Conservation (phyloP, 2,329 filamentous ascomycete species). For the Stachybotrys elegans region DNA sequence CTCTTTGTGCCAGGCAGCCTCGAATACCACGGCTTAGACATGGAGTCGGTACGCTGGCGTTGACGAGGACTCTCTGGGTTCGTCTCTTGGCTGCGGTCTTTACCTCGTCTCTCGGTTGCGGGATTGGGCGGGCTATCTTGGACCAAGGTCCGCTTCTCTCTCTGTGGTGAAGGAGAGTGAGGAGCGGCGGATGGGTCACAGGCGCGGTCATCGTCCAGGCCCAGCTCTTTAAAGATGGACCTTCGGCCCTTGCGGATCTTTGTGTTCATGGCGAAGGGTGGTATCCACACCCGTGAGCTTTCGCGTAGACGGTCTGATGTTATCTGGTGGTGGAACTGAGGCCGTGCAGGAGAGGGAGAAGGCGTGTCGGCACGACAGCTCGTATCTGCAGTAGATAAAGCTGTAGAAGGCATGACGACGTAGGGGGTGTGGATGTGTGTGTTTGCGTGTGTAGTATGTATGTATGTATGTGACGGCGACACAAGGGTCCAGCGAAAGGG, state of each 20-base stretch:
- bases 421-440: not conserved
- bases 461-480: no score
- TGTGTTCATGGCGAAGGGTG: conserved; percentile 34
- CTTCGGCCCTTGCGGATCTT: conserved; percentile 45
- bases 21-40: conserved; percentile 35
- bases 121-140: not conserved
- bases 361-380: conserved; percentile 4
- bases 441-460: not conserved
- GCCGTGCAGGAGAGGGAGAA: conserved; percentile 26
- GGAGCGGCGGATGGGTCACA: conserved; percentile 12
- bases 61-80: conserved; percentile 5
- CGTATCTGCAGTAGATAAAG: conserved; percentile 11
- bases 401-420: conserved; percentile 15
- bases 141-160: conserved; percentile 9
- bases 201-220: conserved; percentile 32
- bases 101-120: not conserved
- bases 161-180: conserved; percentile 7
- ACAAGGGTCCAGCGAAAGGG: no score
- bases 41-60: conserved; percentile 10
- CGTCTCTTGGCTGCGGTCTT: conserved; percentile 1
- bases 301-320: conserved; percentile 49
- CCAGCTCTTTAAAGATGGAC: conserved; percentile 49
- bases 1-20: conserved; percentile 32
- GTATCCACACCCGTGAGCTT: conserved; percentile 31
- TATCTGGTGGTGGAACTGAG: conserved; percentile 44